A percentile compares a stretch with the other conserved stretches of the same genome.
Conservation (phyloP, 208 protist genomes). For the Crithidia thermophila region DNA sequence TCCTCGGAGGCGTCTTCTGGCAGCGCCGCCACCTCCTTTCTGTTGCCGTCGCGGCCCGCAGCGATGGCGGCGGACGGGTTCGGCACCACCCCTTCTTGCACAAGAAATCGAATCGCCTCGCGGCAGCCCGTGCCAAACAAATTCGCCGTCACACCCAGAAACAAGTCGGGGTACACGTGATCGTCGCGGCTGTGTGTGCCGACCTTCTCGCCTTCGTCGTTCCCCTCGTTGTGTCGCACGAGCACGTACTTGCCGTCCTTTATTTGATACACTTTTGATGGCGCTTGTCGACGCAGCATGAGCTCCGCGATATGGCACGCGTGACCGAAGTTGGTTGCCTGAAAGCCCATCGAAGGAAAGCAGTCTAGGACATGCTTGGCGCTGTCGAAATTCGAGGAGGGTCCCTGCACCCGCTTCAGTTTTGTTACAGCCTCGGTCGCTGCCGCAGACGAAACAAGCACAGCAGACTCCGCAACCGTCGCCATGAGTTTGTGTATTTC, state of each 20-base stretch:
- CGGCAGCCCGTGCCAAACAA: slow-evolving; percentile 85
- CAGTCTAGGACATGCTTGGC: slow-evolving; percentile 27
- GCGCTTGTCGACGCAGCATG: slow-evolving; percentile 62
- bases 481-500: slow-evolving; percentile 36
- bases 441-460: slow-evolving; percentile 50
- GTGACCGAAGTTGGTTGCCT: slow-evolving; percentile 72
- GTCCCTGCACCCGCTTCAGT: slow-evolving; percentile 46
- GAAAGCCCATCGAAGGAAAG: slow-evolving; percentile 70
- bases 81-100: slow-evolving; percentile 61
- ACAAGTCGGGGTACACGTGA: slow-evolving; percentile 61
- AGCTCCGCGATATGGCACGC: slow-evolving; percentile 47
- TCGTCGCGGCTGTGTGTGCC: not conserved
- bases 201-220: slow-evolving; percentile 11
- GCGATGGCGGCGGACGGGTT: slow-evolving; percentile 19
- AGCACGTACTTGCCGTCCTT: slow-evolving; percentile 62
- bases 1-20: slow-evolving; percentile 18
- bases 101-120: slow-evolving; percentile 79
- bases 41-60: not conserved
- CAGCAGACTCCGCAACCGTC: slow-evolving; percentile 49
- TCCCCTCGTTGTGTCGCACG: slow-evolving; percentile 26
- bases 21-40: not conserved
- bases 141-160: slow-evolving; percentile 78
- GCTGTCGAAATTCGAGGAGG: slow-evolving; percentile 36
- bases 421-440: slow-evolving; percentile 20
- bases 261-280: slow-evolving; percentile 52